Evolutionary conservation across 148 eudicot genomes (phyloP), one percentile per base, ranked within the genome.

Genomic region (Linanthus parryae): DNA sequence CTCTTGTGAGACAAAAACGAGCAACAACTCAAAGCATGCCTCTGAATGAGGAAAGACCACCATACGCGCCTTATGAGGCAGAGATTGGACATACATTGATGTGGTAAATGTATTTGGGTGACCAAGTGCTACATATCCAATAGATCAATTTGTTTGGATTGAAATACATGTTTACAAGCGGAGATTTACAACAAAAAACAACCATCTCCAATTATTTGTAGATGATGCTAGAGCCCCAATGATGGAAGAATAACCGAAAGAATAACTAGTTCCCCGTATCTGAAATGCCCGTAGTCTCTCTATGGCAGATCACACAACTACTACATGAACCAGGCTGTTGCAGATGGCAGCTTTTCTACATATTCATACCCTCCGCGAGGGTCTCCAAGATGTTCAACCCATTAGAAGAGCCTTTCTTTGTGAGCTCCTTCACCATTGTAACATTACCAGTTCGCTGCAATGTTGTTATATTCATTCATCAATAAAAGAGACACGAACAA

Each of bases 391-490:
- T 43, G 27, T 61, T 63, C 59, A 40, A 59, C 60, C 58, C 58
- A 38, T 59, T 55, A 39, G 50, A 47, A 49, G 68, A 68, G 42
- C 58, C 44, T 34, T 58, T 74, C 57, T 74, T 72, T 48, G 52
- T 56, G 17, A 69, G 63, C 56, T 61, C 66, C 76, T 66, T 74
- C 23, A 42, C 70, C 19, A 57, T 11, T 6, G 94, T 91, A 8
- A 51, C 39, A 61, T 91, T 86, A 22, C 86, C 94, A 15, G 68
- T 48, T 36, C 45, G 57, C 97, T 91, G 86, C 86, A 76, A 62
- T 34, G 42, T 20, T 14, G 17, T 58, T 4, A 11, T 21, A 46
- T 48, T 21, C 30, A 5, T n/a, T 3, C 34, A 6, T n/a, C n/a
- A n/a, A n/a, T n/a, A n/a, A n/a, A n/a, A n/a, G n/a, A n/a, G n/a